Conservation (phyloP, 371 early-diverging fungal genomes). For the Apophysomyces sp. region DNA sequence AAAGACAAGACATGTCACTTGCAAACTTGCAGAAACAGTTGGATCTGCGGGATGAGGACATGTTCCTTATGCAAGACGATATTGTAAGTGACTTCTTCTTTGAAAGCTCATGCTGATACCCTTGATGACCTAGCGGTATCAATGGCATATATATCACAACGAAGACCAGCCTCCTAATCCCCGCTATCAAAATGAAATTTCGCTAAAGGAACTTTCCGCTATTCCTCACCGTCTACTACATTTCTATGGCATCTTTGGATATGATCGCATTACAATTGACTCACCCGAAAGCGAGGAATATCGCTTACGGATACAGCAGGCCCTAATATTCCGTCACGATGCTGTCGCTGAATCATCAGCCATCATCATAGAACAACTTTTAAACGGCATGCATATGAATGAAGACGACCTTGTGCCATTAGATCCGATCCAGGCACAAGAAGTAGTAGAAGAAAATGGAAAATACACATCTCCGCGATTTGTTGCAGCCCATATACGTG, state of each 20-base stretch:
- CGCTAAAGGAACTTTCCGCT: constrained; percentile 11
- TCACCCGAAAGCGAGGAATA: constrained; percentile 18
- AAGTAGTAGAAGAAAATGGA: constrained; percentile 11
- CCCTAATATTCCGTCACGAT: constrained; percentile 21
- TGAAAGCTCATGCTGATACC: neutral
- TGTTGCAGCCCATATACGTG: constrained; percentile 39
- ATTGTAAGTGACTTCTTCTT: constrained; percentile 16
- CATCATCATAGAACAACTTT: constrained; percentile 21
- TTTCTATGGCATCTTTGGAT: constrained; percentile 32
- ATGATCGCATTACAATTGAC: constrained; percentile 16
- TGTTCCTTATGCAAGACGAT: constrained; percentile 26
- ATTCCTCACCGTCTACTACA: constrained; percentile 21
- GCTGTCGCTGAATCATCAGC: constrained; percentile 20
- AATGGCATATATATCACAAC: constrained; percentile 26
- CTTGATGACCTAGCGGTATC: constrained; percentile 17
- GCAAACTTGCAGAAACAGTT: constrained; percentile 14
- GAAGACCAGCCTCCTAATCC: constrained; percentile 10
- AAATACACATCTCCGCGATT: constrained; percentile 17
- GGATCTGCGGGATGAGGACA: constrained; percentile 13
- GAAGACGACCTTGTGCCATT: constrained; percentile 15
- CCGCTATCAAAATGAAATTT: constrained; percentile 25
- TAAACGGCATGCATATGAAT: constrained; percentile 13
- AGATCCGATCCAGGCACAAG: constrained; percentile 20
- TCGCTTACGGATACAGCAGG: constrained; percentile 22
- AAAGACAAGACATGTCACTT: constrained; percentile 24